Evolutionary conservation across 2,329 filamentous ascomycete species (phyloP).

Genomic region (Beauveria australis): DNA sequence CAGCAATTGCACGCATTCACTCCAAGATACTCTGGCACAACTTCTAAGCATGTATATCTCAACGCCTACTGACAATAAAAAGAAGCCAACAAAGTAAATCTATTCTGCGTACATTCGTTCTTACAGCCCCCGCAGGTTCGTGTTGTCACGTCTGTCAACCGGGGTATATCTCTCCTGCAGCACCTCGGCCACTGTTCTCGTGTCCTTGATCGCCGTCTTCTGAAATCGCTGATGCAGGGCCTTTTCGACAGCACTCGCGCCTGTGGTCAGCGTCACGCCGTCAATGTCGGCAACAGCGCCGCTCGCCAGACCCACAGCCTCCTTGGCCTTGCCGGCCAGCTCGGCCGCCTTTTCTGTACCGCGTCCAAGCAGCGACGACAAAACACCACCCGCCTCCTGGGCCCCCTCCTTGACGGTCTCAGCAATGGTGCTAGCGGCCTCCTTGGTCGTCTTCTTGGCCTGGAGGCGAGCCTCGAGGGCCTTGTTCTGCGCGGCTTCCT

Average conservation of each 20-base stretch:
- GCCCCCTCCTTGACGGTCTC: slow-evolving; percentile 24
- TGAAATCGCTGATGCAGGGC: slow-evolving; percentile 45
- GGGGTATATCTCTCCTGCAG: slow-evolving; percentile 48
- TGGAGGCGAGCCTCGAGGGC: slow-evolving; percentile 20
- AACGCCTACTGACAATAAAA: not conserved
- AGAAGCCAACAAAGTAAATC: slow-evolving; percentile 6
- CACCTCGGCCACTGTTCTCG: slow-evolving; percentile 44
- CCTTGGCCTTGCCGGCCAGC: slow-evolving; percentile 27
- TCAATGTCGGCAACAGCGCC: slow-evolving; percentile 22
- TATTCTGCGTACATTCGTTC: not conserved
- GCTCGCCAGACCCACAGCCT: slow-evolving; percentile 27
- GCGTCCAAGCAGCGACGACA: slow-evolving; percentile 31
- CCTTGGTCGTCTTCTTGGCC: slow-evolving; percentile 17
- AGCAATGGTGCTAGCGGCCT: slow-evolving; percentile 16
- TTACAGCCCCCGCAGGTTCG: slow-evolving; percentile 33
- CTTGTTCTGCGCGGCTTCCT: slow-evolving; percentile 19
- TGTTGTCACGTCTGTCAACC: slow-evolving; percentile 37
- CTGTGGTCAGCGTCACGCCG: slow-evolving; percentile 18
- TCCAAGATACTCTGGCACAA: not conserved
- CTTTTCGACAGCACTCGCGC: slow-evolving; percentile 34
- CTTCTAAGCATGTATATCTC: not conserved
- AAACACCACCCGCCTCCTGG: slow-evolving; percentile 28
- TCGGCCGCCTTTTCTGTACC: slow-evolving; percentile 34
- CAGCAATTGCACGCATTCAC: too few relatives aligned
- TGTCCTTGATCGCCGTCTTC: slow-evolving; percentile 29